Evolutionary conservation across 768 basidiomycete genomes (phyloP).

Genomic region (Termitomyces eurrhizus): DNA sequence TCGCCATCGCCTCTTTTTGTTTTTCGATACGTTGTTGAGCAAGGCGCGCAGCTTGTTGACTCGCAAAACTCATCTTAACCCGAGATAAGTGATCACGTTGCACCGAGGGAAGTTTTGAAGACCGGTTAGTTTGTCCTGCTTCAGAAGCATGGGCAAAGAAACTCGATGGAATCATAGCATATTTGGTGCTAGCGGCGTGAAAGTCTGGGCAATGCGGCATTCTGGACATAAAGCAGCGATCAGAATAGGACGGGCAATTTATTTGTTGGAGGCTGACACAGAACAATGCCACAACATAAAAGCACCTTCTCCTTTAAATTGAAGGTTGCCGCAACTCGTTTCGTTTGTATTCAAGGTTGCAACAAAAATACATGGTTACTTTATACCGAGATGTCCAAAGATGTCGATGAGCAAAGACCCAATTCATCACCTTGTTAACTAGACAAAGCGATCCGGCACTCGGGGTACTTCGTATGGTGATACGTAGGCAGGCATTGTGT

Average conservation of each 20-base stretch:
- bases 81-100: background rate
- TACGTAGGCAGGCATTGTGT: background rate
- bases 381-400: background rate
- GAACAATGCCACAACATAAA: background rate
- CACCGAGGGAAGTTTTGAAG: background rate
- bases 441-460: background rate
- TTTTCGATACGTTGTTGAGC: background rate
- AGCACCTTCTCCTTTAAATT: background rate
- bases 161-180: background rate
- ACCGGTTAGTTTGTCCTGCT: background rate
- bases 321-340: background rate
- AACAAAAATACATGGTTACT: background rate
- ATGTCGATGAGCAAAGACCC: background rate
- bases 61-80: conserved; percentile 1
- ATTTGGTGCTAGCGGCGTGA: background rate
- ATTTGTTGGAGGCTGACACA: background rate
- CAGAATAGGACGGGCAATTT: too few species aligned
- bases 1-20: background rate
- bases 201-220: background rate
- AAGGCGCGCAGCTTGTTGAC: conserved; percentile 2
- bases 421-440: background rate
- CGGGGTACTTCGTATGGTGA: background rate
- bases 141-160: background rate
- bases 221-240: background rate
- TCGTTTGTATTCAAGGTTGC: background rate